These are phyloP conservation scores for Suhomyces vadensis DNA, from an alignment of 805 yeast genomes.

Conservation along the genomic window DNA sequence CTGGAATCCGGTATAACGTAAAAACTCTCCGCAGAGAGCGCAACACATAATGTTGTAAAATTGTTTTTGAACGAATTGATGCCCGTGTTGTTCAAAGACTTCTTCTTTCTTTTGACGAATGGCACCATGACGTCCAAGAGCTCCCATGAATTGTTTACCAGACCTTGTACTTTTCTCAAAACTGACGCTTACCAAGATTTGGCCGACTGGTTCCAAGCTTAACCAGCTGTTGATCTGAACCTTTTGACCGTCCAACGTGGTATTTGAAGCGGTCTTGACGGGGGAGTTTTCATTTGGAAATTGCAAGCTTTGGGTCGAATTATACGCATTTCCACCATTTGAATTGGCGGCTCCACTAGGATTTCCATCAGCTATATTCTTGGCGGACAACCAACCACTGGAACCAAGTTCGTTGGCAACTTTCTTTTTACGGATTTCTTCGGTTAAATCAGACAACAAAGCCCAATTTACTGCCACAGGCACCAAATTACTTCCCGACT, in stretches of 20 bases:
- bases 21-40: slow-evolving; percentile 94
- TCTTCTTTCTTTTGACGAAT: slow-evolving; percentile 90
- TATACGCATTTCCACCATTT: not conserved
- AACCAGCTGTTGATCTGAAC: slow-evolving; percentile 78
- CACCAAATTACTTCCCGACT: slow-evolving; percentile 59
- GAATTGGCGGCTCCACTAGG: not conserved
- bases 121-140: slow-evolving; percentile 89
- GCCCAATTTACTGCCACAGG: slow-evolving; percentile 96
- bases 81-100: slow-evolving; percentile 94
- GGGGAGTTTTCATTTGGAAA: slow-evolving; percentile 3
- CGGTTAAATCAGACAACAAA: slow-evolving; percentile 85
- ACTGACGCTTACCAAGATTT: slow-evolving; percentile 71
- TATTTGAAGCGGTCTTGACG: not conserved
- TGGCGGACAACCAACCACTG: slow-evolving; percentile 88
- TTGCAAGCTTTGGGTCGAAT: not conserved
- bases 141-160: slow-evolving; percentile 45
- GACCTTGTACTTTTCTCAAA: slow-evolving; percentile 62
- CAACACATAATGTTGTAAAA: slow-evolving; percentile 96
- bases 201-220: slow-evolving; percentile 92
- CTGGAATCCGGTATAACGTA: slow-evolving; percentile 82
- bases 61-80: slow-evolving; percentile 92
- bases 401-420: slow-evolving; percentile 69
- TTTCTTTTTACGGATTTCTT: slow-evolving; percentile 88
- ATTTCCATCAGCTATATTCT: slow-evolving; percentile 36
- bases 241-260: slow-evolving; percentile 16